Percentiles rank a stretch among this genome's conserved stretches.
phyloP scores from a whole-genome alignment of 345 rosid species.

The Rhodamnia rubescens region DNA sequence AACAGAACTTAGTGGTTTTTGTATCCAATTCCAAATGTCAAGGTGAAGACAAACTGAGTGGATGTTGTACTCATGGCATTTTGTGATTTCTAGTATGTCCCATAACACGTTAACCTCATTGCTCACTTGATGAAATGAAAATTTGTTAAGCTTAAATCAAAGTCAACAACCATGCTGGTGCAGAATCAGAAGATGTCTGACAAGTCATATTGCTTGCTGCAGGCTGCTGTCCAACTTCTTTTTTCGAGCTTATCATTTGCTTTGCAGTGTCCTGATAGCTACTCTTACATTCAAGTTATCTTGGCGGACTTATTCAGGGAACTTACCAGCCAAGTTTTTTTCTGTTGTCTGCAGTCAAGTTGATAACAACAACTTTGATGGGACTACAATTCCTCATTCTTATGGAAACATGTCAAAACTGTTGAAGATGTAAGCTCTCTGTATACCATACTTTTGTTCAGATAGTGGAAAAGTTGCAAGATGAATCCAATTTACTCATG shows the following conservation, averaged over 20 bases:
- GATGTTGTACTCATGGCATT: not conserved
- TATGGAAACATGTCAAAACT: conserved; percentile 66
- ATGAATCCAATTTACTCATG: not conserved
- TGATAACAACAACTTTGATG: conserved; percentile 83
- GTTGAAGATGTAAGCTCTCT: conserved; percentile 72
- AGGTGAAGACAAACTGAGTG: not conserved
- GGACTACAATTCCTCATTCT: conserved; percentile 60
- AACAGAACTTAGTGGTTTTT: not conserved
- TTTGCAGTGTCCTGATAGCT: not conserved
- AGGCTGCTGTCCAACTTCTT: not conserved
- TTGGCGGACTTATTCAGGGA: not conserved
- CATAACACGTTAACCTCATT: not conserved
- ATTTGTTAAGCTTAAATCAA: not conserved
- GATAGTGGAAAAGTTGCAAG: not conserved
- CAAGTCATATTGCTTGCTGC: not conserved
- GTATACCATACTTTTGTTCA: not conserved
- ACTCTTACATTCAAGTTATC: not conserved
- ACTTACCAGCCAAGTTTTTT: not conserved
- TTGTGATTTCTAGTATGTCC: not conserved
- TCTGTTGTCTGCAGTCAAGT: conserved; percentile 57
- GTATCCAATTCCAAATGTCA: not conserved
- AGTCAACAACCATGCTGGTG: not conserved
- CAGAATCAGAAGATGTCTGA: not conserved
- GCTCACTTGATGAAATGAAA: not conserved
- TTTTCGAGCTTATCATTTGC: not conserved